Evolutionary conservation across 768 basidiomycete species (phyloP).

Genomic region (Dioszegia crocea): DNA sequence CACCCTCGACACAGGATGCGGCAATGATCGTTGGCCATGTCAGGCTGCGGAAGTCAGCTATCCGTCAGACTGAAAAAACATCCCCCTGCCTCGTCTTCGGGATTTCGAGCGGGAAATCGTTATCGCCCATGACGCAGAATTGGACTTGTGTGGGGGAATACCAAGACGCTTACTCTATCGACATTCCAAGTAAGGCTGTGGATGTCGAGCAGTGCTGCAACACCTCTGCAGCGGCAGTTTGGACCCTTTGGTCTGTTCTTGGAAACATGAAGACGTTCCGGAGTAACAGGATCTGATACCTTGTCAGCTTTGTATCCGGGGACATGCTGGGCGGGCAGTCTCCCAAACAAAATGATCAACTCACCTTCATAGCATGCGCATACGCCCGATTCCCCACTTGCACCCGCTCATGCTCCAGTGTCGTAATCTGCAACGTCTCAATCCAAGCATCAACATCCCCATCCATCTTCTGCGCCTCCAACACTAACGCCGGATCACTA

Average conservation of each 20-base stretch:
- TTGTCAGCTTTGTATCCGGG: conserved; percentile 1
- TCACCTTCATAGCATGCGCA: conserved; percentile 46
- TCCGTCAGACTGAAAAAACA: too few relatives aligned
- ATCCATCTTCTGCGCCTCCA: conserved; percentile 31
- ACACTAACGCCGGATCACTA: conserved; percentile 6
- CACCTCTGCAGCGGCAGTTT: conserved; percentile 39
- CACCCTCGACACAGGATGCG: conserved; percentile 32
- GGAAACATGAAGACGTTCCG: conserved; percentile 36
- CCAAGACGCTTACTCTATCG: conserved; percentile 45
- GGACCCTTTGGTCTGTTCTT: conserved; percentile 31
- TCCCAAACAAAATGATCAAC: neutral
- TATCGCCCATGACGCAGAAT: too few relatives aligned
- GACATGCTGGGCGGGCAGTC: neutral
- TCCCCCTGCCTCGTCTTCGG: too few relatives aligned
- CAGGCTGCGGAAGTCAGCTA: conserved; percentile 15
- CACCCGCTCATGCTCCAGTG: conserved; percentile 45
- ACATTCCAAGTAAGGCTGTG: conserved; percentile 44
- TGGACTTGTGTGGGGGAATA: too few relatives aligned
- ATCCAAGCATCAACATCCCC: conserved; percentile 45
- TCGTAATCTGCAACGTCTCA: conserved; percentile 33
- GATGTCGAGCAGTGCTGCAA: conserved; percentile 42
- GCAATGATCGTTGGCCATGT: conserved; percentile 48
- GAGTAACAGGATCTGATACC: conserved; percentile 41
- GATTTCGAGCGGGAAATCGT: too few relatives aligned
- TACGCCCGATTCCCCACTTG: conserved; percentile 46